A percentile compares a stretch with the other conserved stretches of the same genome.
Evolutionary conservation across 2,329 filamentous ascomycete genomes (phyloP).

Genomic region (Cladosporium halotolerans): DNA sequence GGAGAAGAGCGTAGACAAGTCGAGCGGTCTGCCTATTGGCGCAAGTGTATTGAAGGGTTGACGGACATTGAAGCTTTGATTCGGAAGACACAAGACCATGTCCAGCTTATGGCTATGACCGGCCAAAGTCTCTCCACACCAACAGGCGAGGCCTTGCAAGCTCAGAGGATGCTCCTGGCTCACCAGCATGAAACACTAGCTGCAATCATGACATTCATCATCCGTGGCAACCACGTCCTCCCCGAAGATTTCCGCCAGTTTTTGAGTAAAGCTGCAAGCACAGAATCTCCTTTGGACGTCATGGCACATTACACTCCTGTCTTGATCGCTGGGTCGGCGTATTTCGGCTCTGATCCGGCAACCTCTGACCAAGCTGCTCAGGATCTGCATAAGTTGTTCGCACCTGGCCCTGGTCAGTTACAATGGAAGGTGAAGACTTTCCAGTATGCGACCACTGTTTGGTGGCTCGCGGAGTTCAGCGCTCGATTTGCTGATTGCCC

Average conservation of each 20-base stretch:
- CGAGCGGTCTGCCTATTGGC: conserved; percentile 58
- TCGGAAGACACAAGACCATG: conserved; percentile 65
- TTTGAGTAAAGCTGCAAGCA: conserved; percentile 58
- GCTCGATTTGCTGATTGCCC: conserved; percentile 54
- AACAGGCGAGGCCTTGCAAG: conserved; percentile 69
- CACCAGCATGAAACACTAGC: conserved; percentile 86
- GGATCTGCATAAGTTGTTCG: conserved; percentile 62
- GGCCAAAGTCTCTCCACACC: conserved; percentile 60
- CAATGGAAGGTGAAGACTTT: conserved; percentile 69
- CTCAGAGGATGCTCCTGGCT: conserved; percentile 71
- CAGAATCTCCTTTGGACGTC: conserved; percentile 70
- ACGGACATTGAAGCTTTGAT: conserved; percentile 70
- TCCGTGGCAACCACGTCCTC: conserved; percentile 67
- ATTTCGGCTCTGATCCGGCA: conserved; percentile 72
- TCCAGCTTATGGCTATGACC: conserved; percentile 68
- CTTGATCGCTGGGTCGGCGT: conserved; percentile 67
- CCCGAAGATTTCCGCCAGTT: conserved; percentile 68
- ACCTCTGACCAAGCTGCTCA: conserved; percentile 63
- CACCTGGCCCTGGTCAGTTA: conserved; percentile 59
- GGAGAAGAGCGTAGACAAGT: conserved; percentile 40
- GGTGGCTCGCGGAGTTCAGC: conserved; percentile 92
- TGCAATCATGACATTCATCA: conserved; percentile 69
- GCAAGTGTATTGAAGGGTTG: conserved; percentile 72
- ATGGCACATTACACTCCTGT: conserved; percentile 77
- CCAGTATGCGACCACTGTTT: conserved; percentile 69